These are phyloP conservation scores for Pseudogymnoascus sp. DNA, from an alignment of 2,329 filamentous ascomycete species.

Conservation along the genomic window DNA sequence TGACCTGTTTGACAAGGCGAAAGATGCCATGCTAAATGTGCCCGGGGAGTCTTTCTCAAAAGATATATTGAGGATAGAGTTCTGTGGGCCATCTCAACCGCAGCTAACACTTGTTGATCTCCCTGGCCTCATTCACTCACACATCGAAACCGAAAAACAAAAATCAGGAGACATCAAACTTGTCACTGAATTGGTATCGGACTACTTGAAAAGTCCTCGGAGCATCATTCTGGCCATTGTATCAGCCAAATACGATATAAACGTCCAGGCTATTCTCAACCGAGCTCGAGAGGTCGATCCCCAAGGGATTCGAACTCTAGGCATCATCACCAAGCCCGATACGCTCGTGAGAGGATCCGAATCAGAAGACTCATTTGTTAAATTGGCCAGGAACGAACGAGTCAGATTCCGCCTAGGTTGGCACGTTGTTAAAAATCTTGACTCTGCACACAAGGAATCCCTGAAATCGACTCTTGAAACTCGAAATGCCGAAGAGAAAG, in stretches of 20 bases:
- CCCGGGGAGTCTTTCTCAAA: slow-evolving; percentile 21
- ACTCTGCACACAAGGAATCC: slow-evolving; percentile 21
- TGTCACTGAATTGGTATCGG: slow-evolving; percentile 39
- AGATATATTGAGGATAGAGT: slow-evolving; percentile 18
- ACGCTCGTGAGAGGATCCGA: slow-evolving; percentile 31
- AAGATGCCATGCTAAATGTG: slow-evolving; percentile 14
- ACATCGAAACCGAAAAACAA: slow-evolving; percentile 34
- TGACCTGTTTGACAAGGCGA: slow-evolving; percentile 18
- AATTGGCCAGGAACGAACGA: slow-evolving; percentile 37
- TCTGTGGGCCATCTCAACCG: slow-evolving; percentile 29
- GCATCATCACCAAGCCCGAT: slow-evolving; percentile 51
- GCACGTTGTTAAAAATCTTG: slow-evolving; percentile 41
- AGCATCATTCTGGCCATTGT: slow-evolving; percentile 48
- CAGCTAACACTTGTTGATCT: slow-evolving; percentile 53
- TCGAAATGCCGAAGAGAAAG: slow-evolving; percentile 18
- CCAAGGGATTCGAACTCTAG: slow-evolving; percentile 32
- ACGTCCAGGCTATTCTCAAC: slow-evolving; percentile 47
- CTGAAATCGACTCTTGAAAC: slow-evolving; percentile 8
- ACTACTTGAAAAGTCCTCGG: slow-evolving; percentile 45
- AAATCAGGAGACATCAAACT: slow-evolving; percentile 35
- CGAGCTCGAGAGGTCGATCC: slow-evolving; percentile 30
- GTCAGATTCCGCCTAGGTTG: slow-evolving; percentile 41
- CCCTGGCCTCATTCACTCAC: slow-evolving; percentile 45
- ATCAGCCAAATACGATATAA: slow-evolving; percentile 50
- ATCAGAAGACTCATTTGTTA: slow-evolving; percentile 31